A percentile compares a stretch with the other conserved stretches of the same genome.
phyloP scores from a whole-genome alignment of 2,329 filamentous ascomycete species.

The Aureobasidium zeae region DNA sequence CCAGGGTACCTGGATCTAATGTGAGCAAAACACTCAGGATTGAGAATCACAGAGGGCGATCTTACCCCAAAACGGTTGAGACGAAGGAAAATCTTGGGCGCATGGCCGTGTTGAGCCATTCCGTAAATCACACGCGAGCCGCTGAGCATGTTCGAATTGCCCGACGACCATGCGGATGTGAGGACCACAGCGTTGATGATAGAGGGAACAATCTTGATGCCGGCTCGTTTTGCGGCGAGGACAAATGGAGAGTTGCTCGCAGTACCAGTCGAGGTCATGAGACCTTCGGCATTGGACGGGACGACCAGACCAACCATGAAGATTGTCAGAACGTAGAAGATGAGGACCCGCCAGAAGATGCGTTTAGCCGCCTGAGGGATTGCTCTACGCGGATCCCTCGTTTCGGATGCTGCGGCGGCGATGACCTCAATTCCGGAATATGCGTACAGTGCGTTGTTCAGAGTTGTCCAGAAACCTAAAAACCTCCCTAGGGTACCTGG shows the following conservation, averaged over 20 bases:
- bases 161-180: conserved; percentile 53
- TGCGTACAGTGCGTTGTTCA: conserved; percentile 18
- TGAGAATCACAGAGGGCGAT: conserved; percentile 17
- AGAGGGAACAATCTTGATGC: conserved; percentile 48
- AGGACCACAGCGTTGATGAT: conserved; percentile 61
- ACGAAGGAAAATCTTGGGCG: conserved; percentile 36
- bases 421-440: conserved; percentile 22
- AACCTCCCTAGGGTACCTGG: conserved; percentile 18
- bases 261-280: conserved; percentile 43
- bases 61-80: conserved; percentile 19
- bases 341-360: conserved; percentile 49
- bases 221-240: conserved; percentile 38
- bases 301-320: conserved; percentile 50
- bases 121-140: conserved; percentile 19
- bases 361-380: conserved; percentile 47
- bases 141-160: conserved; percentile 35
- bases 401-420: conserved; percentile 19
- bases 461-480: conserved; percentile 18
- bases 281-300: conserved; percentile 40
- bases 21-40: conserved; percentile 18
- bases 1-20: conserved; percentile 20
- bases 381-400: conserved; percentile 27
- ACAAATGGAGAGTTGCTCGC: conserved; percentile 46
- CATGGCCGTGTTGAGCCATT: conserved; percentile 49
- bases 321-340: conserved; percentile 44